phyloP scores from a whole-genome alignment of 306 rosid species.

The Abrus precatorius region DNA sequence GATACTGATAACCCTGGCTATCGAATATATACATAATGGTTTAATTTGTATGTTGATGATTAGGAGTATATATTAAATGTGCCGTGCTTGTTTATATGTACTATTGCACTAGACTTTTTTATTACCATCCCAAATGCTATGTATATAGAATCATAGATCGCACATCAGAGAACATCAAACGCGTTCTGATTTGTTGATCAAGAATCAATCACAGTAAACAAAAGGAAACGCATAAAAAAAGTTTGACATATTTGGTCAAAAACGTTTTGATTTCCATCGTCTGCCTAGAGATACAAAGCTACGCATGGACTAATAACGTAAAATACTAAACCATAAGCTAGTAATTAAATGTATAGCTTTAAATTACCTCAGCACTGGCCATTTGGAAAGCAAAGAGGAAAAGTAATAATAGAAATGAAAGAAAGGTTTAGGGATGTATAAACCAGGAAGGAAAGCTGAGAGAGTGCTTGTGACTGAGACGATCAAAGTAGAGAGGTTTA shows the following conservation, averaged over 20 bases:
- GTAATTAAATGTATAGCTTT: not conserved
- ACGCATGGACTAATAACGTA: not conserved
- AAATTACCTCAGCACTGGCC: conserved; percentile 86
- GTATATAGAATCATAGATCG: conserved; percentile 11
- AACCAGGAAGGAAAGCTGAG: conserved; percentile 2
- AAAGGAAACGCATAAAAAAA: not conserved
- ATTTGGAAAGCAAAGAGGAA: conserved; percentile 55
- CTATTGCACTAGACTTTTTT: not conserved
- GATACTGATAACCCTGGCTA: not conserved
- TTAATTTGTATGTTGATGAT: not conserved
- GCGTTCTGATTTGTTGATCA: conserved; percentile 27
- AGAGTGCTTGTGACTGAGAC: conserved; percentile 45
- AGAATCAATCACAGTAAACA: not conserved
- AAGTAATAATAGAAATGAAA: conserved; percentile 7
- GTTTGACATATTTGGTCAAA: not conserved
- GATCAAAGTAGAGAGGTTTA: conserved; percentile 55
- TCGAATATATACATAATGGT: not conserved
- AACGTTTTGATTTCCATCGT: conserved; percentile 1
- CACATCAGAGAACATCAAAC: conserved; percentile 5
- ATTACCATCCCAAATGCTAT: not conserved
- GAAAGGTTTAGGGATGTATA: not conserved
- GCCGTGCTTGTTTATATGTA: not conserved
- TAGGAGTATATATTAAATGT: not conserved
- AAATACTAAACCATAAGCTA: conserved; percentile 4
- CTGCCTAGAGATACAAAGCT: not conserved